These are phyloP conservation scores for Gracilaria domingensis DNA, from an alignment of 23 red algal species.

Conservation along the genomic window DNA sequence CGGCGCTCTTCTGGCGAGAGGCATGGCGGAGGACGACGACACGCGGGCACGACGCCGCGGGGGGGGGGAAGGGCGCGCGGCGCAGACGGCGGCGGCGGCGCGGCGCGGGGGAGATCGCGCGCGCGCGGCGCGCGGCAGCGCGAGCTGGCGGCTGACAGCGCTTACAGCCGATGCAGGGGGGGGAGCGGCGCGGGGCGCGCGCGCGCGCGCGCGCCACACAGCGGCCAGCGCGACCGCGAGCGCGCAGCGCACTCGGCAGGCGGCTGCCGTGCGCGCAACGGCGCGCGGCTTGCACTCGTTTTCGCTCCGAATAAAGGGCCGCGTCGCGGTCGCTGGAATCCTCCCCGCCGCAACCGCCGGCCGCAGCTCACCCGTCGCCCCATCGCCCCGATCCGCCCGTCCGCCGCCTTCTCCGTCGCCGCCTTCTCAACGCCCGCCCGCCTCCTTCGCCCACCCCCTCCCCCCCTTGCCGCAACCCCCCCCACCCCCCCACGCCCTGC, in stretches of 20 bases:
- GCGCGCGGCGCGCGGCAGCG: background rate
- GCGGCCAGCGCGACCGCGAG: background rate
- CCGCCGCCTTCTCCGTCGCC: no score
- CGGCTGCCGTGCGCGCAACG: background rate
- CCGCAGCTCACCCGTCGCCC: slow-evolving; percentile 19
- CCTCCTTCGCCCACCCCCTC: background rate
- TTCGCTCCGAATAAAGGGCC: slow-evolving; percentile 9
- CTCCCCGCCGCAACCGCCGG: slow-evolving; percentile 2
- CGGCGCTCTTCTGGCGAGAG: background rate
- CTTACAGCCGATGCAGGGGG: no score
- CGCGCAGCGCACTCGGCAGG: background rate
- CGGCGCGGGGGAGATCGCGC: background rate
- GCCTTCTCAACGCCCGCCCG: background rate
- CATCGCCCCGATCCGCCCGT: slow-evolving; percentile 1
- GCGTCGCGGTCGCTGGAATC: slow-evolving; percentile 8
- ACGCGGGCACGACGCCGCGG: no score
- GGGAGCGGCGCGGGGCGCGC: no score
- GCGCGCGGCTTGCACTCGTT: slow-evolving; percentile 23
- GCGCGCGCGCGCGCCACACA: background rate
- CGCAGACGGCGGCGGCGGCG: background rate
- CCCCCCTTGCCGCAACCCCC: background rate
- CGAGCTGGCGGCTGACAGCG: background rate
- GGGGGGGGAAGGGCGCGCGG: no score
- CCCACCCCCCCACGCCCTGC: background rate
- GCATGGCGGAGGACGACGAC: background rate